Evolutionary conservation across 192 early-diverging fungal species (phyloP).

Genomic region (Geranomyces variabilis): DNA sequence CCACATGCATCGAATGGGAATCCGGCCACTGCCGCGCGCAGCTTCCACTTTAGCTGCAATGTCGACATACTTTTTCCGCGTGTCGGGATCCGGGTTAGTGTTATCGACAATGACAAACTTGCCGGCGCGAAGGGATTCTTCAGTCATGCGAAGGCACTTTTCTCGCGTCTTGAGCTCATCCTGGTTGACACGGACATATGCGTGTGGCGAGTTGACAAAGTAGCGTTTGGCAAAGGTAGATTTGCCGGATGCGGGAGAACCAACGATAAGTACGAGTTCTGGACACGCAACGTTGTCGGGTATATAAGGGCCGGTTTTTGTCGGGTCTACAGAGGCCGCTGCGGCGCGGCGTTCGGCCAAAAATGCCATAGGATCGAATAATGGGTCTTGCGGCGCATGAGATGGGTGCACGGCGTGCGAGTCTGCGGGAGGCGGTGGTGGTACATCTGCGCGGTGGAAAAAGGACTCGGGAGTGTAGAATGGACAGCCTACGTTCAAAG

Average conservation of each 20-base stretch:
- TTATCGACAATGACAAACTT: conserved; percentile 80
- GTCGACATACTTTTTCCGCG: conserved; percentile 66
- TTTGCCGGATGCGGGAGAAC: conserved; percentile 85
- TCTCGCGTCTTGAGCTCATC: conserved; percentile 77
- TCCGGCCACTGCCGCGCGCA: conserved; percentile 5
- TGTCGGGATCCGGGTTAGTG: conserved; percentile 73
- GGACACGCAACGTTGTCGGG: conserved; percentile 6
- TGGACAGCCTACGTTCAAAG: conserved; percentile 67
- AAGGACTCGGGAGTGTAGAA: conserved; percentile 90
- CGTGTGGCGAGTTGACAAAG: conserved; percentile 54
- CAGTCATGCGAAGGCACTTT: conserved; percentile 69
- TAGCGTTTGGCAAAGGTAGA: conserved; percentile 70
- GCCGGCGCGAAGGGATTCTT: conserved; percentile 54
- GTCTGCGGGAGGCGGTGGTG: neutral
- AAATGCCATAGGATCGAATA: conserved; percentile 26
- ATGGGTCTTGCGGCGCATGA: conserved; percentile 13
- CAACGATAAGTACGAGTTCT: conserved; percentile 79
- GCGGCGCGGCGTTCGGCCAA: neutral
- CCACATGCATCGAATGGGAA: conserved; percentile 67
- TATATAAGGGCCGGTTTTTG: neutral
- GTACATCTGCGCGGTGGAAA: conserved; percentile 35
- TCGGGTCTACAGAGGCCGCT: neutral
- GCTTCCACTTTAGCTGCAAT: conserved; percentile 53
- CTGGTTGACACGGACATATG: conserved; percentile 79
- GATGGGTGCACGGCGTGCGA: conserved; percentile 4